A percentile compares a stretch with the other conserved stretches of the same genome.
phyloP scores from a whole-genome alignment of 192 early-diverging fungal species.

The Linnemannia schmuckeri region DNA sequence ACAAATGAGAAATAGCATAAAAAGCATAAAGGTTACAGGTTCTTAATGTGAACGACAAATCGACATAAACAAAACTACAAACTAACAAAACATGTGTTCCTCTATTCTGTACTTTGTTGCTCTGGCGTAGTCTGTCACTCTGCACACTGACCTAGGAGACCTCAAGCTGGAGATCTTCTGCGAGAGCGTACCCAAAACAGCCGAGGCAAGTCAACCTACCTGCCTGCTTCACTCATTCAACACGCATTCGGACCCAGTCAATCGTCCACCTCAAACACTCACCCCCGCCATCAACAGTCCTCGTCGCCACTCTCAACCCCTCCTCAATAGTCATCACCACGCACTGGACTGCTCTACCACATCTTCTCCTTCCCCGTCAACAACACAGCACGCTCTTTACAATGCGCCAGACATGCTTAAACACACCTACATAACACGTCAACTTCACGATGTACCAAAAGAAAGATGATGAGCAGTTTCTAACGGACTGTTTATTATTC shows the following conservation, averaged over 20 bases:
- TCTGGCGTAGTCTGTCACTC: slow-evolving; percentile 77
- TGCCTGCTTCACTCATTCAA: no score
- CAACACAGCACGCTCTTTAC: neutral
- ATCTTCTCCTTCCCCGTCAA: neutral
- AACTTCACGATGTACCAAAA: neutral
- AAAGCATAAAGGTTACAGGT: no score
- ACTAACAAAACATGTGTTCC: neutral
- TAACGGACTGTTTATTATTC: neutral
- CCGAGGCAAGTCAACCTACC: slow-evolving; percentile 68
- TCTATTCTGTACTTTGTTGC: neutral
- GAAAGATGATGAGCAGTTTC: slow-evolving; percentile 4
- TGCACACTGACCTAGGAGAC: slow-evolving; percentile 95
- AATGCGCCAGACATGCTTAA: neutral
- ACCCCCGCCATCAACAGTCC: neutral
- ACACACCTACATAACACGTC: neutral
- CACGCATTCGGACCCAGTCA: no score
- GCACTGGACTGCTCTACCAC: neutral
- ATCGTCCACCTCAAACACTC: neutral
- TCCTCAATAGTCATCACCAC: neutral
- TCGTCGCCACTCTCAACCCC: neutral
- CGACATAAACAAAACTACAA: neutral
- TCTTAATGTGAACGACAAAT: neutral
- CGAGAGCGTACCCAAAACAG: slow-evolving; percentile 84
- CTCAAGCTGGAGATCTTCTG: slow-evolving; percentile 95
- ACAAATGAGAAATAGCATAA: no score